These are phyloP conservation scores for Debaryomycetaceae sp. DNA, from an alignment of 1,139 yeast genomes.

Conservation along the genomic window DNA sequence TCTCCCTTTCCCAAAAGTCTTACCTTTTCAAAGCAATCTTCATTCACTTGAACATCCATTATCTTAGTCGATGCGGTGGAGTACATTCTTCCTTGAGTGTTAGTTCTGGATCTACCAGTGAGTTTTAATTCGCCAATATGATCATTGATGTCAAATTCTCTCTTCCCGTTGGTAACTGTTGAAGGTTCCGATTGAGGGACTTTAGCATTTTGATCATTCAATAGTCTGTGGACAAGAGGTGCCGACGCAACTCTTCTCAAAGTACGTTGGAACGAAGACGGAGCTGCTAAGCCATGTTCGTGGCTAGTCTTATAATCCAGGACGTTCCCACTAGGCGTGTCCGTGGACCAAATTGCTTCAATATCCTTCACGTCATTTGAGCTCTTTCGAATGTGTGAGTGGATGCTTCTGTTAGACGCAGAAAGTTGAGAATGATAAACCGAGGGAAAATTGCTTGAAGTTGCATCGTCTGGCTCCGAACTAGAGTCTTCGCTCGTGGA, in stretches of 20 bases:
- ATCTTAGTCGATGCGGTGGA: constrained; percentile 70
- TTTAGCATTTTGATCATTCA: constrained; percentile 21
- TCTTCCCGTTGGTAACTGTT: constrained; percentile 9
- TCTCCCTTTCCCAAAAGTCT: constrained; percentile 93
- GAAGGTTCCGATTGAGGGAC: constrained; percentile 5
- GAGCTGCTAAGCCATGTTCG: background rate
- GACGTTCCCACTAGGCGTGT: constrained; percentile 2
- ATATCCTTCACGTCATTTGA: background rate
- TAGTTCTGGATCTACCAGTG: constrained; percentile 47
- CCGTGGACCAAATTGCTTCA: background rate
- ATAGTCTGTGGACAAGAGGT: constrained; percentile 51
- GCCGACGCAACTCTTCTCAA: constrained; percentile 80
- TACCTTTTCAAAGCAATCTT: constrained; percentile 83
- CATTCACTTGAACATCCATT: constrained; percentile 76
- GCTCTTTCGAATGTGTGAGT: constrained; percentile 1
- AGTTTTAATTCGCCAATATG: constrained; percentile 55
- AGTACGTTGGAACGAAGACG: constrained; percentile 47
- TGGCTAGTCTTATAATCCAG: constrained; percentile 6
- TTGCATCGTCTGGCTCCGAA: constrained; percentile 4
- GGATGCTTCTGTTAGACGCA: background rate
- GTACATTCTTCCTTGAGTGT: constrained; percentile 60
- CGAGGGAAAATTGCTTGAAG: background rate
- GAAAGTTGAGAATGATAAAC: constrained; percentile 1
- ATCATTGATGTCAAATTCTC: constrained; percentile 39
- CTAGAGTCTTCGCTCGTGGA: constrained; percentile 11